Base-by-base conservation (phyloP, 768 basidiomycete species). In the Mrakia gelida region DNA sequence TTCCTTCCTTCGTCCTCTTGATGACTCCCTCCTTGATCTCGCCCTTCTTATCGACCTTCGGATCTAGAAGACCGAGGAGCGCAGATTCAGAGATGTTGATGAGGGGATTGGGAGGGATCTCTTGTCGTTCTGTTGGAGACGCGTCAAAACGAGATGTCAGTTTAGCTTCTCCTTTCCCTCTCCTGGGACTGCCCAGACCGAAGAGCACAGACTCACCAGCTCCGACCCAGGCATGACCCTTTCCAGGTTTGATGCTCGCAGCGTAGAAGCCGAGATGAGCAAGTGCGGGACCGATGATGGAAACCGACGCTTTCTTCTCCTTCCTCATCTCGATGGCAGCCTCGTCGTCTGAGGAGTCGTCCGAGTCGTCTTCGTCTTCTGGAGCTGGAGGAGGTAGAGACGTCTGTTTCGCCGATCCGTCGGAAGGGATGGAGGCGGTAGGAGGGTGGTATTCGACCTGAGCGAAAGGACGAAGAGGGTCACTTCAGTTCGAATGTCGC, bases 21-120 rank as follows among this genome's bases (percentile, higher is more conserved):
- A 75, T 32, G 15, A 75, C 62, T 23, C 43, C 74, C 38, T n/a
- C 28, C 63, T 38, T 65, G 63, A 65, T 65, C 63, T 65, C 63
- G 3, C 63, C 63, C 63, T 30, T 65, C 63, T 65, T 65, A 38
- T 61, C 38, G 16, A 52, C 18, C 34, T 74, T 56, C 5, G 56
- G 41, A 38, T 23, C 38, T 11, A 87, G 80, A 5, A 89, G 86
- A 2, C 87, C 81, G 18, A 84, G 81, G 61, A 88, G 84, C 0
- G 84, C 81, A 0, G 87, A 85, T 82, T 91, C 90, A 70, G 89
- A 89, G 71, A 90, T 86, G 82, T 91, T 91, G 83, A 90, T 87
- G 30, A 90, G 82, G 74, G 89, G 81, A 81, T 90, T 86, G 18
- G 83, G 85, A 10, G 75, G 75, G 21, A 23, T 26, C 18, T 10